phyloP scores from a whole-genome alignment of 1,139 yeast genomes.

The Entelexis sorbosivorans region DNA sequence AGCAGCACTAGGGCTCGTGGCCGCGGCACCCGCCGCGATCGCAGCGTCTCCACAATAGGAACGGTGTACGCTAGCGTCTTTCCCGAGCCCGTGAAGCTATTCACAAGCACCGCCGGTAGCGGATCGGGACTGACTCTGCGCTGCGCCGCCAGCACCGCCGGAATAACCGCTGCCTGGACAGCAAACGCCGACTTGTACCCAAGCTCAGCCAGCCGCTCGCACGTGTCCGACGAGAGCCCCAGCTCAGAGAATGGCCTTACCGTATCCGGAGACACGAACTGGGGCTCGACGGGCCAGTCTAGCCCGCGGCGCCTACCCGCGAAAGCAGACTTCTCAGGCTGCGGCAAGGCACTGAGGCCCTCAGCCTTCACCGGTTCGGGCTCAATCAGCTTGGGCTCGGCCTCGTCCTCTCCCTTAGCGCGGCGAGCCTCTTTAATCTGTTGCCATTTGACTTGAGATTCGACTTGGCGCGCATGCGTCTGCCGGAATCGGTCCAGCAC shows the following conservation, averaged over 20 bases:
- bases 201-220: slow-evolving; percentile 38
- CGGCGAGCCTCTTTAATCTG: slow-evolving; percentile 1
- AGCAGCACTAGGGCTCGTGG: slow-evolving; percentile 68
- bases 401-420: slow-evolving; percentile 1
- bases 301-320: slow-evolving; percentile 22
- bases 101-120: slow-evolving; percentile 57
- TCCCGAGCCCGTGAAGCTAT: slow-evolving; percentile 95
- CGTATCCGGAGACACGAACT: slow-evolving; percentile 34
- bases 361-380: slow-evolving; percentile 22
- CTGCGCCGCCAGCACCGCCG: slow-evolving; percentile 43
- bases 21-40: slow-evolving; percentile 55
- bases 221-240: slow-evolving; percentile 33
- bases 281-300: slow-evolving; percentile 60
- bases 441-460: slow-evolving; percentile 17
- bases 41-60: slow-evolving; percentile 68
- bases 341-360: slow-evolving; percentile 68
- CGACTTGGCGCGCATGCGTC: slow-evolving; percentile 17
- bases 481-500: slow-evolving; percentile 18
- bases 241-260: slow-evolving; percentile 27
- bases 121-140: slow-evolving; percentile 43
- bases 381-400: neutral
- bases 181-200: slow-evolving; percentile 57
- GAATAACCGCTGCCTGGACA: slow-evolving; percentile 61
- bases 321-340: slow-evolving; percentile 40
- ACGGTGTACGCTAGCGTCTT: slow-evolving; percentile 83